These are phyloP conservation scores for Leishmania arabica DNA, from an alignment of 208 protist genomes.

Conservation along the genomic window DNA sequence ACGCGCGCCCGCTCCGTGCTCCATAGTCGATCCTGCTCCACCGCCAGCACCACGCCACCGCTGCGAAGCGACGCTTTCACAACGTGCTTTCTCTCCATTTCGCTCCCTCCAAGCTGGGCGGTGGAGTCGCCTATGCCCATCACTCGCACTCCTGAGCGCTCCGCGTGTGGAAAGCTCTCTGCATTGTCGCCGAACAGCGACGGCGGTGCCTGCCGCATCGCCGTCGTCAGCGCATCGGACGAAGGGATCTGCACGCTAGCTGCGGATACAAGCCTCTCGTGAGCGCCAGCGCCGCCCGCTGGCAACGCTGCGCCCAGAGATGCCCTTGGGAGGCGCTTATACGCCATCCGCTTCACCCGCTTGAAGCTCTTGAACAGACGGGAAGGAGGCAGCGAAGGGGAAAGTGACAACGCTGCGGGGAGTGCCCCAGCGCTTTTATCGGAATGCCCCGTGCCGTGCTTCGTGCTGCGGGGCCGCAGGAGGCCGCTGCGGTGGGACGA, in stretches of 20 bases:
- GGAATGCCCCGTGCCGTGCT: neutral
- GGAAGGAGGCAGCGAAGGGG: constrained; percentile 3
- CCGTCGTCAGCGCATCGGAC: constrained; percentile 26
- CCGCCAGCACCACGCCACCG: constrained; percentile 9
- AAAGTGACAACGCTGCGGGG: neutral
- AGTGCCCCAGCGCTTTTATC: constrained; percentile 1
- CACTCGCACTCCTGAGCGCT: constrained; percentile 1
- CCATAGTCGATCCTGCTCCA: constrained; percentile 29
- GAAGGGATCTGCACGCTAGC: neutral
- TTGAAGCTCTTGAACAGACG: neutral
- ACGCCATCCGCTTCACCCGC: neutral
- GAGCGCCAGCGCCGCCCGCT: neutral
- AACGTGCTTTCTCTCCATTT: constrained; percentile 6
- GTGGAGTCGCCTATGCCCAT: neutral
- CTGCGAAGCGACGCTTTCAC: neutral
- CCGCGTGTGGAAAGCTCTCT: neutral
- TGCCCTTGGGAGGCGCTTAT: neutral
- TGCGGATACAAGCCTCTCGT: neutral
- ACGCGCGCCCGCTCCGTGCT: constrained; percentile 12
- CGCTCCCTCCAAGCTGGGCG: neutral
- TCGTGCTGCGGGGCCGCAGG: neutral
- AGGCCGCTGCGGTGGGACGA: neutral
- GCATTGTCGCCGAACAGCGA: neutral
- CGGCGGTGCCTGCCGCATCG: constrained; percentile 17
- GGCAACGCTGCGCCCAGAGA: neutral